Evolutionary conservation across 768 basidiomycete genomes (phyloP).

Genomic region (Boletus vinaceobasis): DNA sequence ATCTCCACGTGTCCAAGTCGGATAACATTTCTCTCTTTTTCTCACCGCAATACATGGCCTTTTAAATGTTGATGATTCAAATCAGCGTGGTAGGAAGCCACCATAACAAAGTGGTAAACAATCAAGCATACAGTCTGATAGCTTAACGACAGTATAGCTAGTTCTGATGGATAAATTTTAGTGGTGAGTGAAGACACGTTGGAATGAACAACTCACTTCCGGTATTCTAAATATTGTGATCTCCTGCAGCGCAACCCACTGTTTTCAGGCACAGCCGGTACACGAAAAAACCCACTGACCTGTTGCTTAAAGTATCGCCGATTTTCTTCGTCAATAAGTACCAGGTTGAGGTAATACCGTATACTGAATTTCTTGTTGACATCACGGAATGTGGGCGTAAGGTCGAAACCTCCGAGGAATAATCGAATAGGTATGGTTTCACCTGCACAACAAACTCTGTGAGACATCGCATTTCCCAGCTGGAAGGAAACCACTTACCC

Average conservation of each 20-base stretch:
- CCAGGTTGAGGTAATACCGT: conserved; percentile 95
- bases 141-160: conserved; percentile 22
- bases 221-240: conserved; percentile 91
- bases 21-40: neutral
- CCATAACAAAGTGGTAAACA: neutral
- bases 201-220: conserved; percentile 47
- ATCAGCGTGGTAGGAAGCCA: neutral
- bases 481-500: conserved; percentile 43
- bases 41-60: neutral
- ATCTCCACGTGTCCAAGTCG: neutral
- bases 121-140: conserved; percentile 3
- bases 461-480: neutral
- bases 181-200: neutral
- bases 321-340: conserved; percentile 97
- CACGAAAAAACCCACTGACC: conserved; percentile 37
- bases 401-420: conserved; percentile 96
- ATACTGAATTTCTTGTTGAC: conserved; percentile 99
- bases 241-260: conserved; percentile 44
- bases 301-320: conserved; percentile 97
- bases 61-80: conserved; percentile 6
- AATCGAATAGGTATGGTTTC: conserved; percentile 98
- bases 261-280: neutral
- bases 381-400: conserved; percentile 97
- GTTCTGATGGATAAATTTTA: conserved; percentile 29
- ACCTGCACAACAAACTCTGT: conserved; percentile 44